Evolutionary conservation across 106 monocot genomes (phyloP).

Genomic region (Dendrobium huoshanense): DNA sequence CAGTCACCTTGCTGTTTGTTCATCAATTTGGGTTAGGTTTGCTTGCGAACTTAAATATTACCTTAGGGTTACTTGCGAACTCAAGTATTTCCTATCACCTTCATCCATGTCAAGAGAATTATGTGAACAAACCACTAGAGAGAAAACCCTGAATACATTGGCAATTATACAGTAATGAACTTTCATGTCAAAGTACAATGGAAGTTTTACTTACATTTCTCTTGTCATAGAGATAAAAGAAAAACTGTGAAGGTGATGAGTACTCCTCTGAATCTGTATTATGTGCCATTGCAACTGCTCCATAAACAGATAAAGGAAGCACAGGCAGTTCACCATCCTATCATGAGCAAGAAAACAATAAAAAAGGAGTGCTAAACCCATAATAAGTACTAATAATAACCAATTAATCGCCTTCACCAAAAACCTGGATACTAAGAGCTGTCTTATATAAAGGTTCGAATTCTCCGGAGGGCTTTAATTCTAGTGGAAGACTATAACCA

Average conservation of each 20-base stretch:
- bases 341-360: conserved; percentile 1
- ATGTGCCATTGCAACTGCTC: conserved; percentile 92
- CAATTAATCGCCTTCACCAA: conserved; percentile 6
- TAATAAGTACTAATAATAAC: neutral
- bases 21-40: no score
- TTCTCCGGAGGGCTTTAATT: conserved; percentile 63
- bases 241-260: conserved; percentile 86
- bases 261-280: conserved; percentile 71
- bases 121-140: neutral
- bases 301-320: conserved; percentile 91
- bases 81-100: no score
- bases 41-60: no score
- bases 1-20: no score
- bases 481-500: conserved; percentile 63
- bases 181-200: neutral
- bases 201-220: conserved; percentile 59
- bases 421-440: conserved; percentile 77
- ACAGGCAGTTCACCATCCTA: conserved; percentile 95
- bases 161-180: neutral
- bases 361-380: neutral
- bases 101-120: no score
- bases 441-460: conserved; percentile 95
- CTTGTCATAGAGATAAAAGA: conserved; percentile 97
- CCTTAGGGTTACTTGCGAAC: no score
- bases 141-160: neutral